Percentiles rank a stretch among this genome's conserved stretches.
These are phyloP conservation scores for Myxozyma sirexii DNA, from an alignment of 805 yeast genomes.

Conservation along the genomic window DNA sequence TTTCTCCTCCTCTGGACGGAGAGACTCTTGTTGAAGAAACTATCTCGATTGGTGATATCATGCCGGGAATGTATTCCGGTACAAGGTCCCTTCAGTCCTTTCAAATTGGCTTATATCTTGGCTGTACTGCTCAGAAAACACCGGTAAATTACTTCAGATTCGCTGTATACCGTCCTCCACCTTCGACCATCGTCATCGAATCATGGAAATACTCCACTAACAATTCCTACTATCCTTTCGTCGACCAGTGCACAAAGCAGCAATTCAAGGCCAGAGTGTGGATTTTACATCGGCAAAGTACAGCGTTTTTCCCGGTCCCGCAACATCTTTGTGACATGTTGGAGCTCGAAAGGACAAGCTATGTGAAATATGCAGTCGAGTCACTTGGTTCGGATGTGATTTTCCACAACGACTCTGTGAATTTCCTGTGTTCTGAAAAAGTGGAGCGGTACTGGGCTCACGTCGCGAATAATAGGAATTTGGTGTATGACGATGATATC, in stretches of 20 bases:
- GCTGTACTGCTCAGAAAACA: background rate
- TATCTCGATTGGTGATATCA: background rate
- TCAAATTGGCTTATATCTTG: background rate
- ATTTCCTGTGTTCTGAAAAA: background rate
- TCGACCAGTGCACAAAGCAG: background rate
- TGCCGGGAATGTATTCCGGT: no score
- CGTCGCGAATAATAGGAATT: background rate
- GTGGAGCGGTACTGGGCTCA: background rate
- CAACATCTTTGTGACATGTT: background rate
- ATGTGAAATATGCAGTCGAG: background rate
- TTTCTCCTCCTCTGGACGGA: no score
- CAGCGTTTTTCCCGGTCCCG: background rate
- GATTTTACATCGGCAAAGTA: background rate
- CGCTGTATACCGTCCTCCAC: background rate
- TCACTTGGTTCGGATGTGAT: background rate
- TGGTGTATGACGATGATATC: background rate
- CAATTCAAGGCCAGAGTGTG: background rate
- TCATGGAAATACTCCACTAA: slow-evolving; percentile 5
- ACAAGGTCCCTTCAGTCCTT: background rate
- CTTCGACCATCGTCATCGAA: background rate
- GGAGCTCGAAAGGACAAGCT: background rate
- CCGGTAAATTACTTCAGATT: background rate
- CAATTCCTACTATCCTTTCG: background rate
- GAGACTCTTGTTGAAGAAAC: background rate
- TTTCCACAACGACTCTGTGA: background rate